These are phyloP conservation scores for Fusarium sp. DNA, from an alignment of 2,329 filamentous ascomycete genomes.

Conservation along the genomic window DNA sequence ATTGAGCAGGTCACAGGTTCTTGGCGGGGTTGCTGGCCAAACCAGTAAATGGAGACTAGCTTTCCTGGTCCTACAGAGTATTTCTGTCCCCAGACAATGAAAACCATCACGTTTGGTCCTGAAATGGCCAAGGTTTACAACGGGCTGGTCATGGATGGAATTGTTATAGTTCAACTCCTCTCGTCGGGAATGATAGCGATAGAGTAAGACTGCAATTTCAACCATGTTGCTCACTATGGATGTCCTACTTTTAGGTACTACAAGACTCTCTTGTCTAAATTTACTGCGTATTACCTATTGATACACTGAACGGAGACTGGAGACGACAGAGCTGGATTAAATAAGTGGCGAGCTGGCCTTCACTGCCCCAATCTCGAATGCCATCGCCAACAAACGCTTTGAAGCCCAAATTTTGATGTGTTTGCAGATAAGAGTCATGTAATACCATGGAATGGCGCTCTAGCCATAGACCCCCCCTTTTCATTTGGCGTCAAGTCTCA, in stretches of 20 bases:
- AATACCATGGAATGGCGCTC: too few relatives aligned
- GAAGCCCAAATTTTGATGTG: too few relatives aligned
- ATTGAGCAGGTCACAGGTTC: neutral
- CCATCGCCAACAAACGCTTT: too few relatives aligned
- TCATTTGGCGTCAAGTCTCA: neutral
- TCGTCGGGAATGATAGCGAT: neutral
- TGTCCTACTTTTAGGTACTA: neutral
- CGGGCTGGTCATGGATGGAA: neutral
- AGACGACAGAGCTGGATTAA: neutral
- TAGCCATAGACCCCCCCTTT: too few relatives aligned
- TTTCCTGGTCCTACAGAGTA: neutral
- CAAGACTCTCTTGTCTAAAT: neutral
- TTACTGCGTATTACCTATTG: neutral
- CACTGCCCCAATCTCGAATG: too few relatives aligned
- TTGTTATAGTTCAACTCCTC: neutral
- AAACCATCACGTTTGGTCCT: neutral
- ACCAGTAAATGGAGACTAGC: neutral
- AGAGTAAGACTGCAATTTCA: neutral
- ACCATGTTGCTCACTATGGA: too few relatives aligned
- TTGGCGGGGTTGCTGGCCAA: neutral
- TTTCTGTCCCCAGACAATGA: neutral
- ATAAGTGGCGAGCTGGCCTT: neutral
- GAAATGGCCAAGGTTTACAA: rapidly evolving
- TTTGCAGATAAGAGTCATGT: too few relatives aligned
- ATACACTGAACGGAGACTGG: neutral